These are phyloP conservation scores for Penicillium sp. DNA, from an alignment of 2,329 filamentous ascomycete species.

Conservation along the genomic window DNA sequence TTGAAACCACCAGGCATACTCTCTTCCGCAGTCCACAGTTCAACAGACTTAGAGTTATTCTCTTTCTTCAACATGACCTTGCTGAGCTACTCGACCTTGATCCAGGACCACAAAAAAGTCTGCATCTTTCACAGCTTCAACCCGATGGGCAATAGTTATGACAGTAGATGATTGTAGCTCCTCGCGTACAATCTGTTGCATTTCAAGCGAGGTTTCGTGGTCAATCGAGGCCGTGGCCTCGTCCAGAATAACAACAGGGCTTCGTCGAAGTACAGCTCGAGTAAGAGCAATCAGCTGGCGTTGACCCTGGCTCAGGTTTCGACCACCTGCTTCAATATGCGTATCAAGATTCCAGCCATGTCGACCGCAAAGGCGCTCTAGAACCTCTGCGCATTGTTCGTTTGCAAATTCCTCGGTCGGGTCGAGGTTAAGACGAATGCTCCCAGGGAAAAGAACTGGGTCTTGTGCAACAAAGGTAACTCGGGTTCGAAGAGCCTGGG, in stretches of 20 bases:
- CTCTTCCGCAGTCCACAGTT: too few species aligned
- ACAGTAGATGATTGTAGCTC: constrained; percentile 53
- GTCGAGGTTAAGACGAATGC: constrained; percentile 63
- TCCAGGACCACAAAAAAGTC: constrained; percentile 57
- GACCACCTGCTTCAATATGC: constrained; percentile 60
- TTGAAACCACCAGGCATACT: too few species aligned
- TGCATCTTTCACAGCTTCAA: constrained; percentile 62
- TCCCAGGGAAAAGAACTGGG: constrained; percentile 64
- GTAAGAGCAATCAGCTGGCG: constrained; percentile 65
- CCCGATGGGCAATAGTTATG: constrained; percentile 64
- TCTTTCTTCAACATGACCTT: constrained; percentile 24
- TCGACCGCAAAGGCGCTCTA: constrained; percentile 55
- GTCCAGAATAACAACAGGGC: constrained; percentile 64
- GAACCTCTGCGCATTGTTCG: constrained; percentile 53
- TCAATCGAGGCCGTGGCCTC: constrained; percentile 68
- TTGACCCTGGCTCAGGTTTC: constrained; percentile 65
- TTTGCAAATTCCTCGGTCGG: constrained; percentile 59
- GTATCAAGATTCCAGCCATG: constrained; percentile 60
- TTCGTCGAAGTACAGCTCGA: constrained; percentile 61
- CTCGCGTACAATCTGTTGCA: constrained; percentile 38
- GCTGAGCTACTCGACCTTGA: constrained; percentile 46
- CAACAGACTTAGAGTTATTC: too few species aligned
- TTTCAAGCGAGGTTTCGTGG: constrained; percentile 57
- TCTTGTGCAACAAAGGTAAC: constrained; percentile 69
- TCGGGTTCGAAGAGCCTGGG: constrained; percentile 60